Base-by-base conservation (phyloP, 352 stramenopile genomes). In the Phytophthora agathidicida region DNA sequence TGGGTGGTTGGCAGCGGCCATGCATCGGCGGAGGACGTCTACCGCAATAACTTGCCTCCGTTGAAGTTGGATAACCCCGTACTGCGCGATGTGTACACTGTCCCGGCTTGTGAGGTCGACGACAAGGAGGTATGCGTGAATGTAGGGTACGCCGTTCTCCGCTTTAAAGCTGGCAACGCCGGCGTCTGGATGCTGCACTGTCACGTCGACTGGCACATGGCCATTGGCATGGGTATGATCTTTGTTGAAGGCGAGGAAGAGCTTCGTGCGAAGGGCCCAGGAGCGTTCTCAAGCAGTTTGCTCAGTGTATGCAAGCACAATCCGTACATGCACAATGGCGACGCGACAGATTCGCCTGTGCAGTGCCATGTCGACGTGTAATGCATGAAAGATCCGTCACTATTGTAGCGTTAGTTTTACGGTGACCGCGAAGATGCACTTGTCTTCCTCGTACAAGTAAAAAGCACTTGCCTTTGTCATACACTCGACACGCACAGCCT, bases 121-220 rank as follows among this genome's bases (percentile, higher is more conserved):
- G 54, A 41, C 13, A 51, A 48, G 8, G 26, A 23, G 1, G 22
- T 7, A 0, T 72, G 64, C 20, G 3, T 52, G 0, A 27, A 68
- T 9, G 31, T 56, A 0, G 64, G 64, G n/a, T 68, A 59, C 20
- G 0, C 65, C 17, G 41, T 72, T n/a, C 42, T 77, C 13, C 57
- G 60, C 9, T 71, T 77, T 8, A 47, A 50, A 4, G 53, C 63
- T 5, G 53, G 71, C 39, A 71, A 65, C 36, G 36, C 61, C 3
- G 63, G 68, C n/a, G 63, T 61, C 3, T 77, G 58, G 68, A 37
- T 71, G 30, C 24, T 77, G 28, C 68, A 76, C 28, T 73, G 68
- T 42, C 68, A 73, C 43, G 57, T 73, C 20, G 68, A 71, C 7
- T 71, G 52, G 43, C 68, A 77, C 42, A 47, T 72, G 33, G 46